Evolutionary conservation across 1,284 basidiomycete genomes (phyloP).

Genomic region (Fomitopsis pinicola): DNA sequence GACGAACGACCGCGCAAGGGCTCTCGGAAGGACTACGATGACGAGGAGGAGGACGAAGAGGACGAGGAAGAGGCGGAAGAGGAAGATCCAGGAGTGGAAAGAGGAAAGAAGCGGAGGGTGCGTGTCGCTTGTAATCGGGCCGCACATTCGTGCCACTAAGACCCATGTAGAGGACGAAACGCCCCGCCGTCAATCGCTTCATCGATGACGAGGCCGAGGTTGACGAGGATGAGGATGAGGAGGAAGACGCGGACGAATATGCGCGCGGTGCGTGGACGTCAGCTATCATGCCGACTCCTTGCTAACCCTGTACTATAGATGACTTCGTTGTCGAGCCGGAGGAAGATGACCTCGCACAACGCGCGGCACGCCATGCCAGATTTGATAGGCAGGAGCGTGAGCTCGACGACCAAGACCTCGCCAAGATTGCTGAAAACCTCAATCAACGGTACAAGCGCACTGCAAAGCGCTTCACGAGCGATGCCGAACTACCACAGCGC

Average conservation of each 20-base stretch:
- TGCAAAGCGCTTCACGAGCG: slow-evolving; percentile 76
- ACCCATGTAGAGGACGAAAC: slow-evolving; percentile 55
- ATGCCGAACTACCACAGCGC: slow-evolving; percentile 93
- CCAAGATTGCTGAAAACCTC: slow-evolving; percentile 83
- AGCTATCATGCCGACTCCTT: neutral
- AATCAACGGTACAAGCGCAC: slow-evolving; percentile 77
- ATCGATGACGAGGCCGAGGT: slow-evolving; percentile 95
- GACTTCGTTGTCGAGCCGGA: slow-evolving; percentile 81
- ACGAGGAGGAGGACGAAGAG: slow-evolving; percentile 52
- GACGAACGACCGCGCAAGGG: slow-evolving; percentile 24
- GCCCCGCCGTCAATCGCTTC: slow-evolving; percentile 72
- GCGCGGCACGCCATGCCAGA: slow-evolving; percentile 69
- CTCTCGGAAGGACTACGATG: slow-evolving; percentile 33
- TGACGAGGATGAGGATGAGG: slow-evolving; percentile 92
- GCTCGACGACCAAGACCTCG: slow-evolving; percentile 80
- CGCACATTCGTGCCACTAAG: slow-evolving; percentile 21
- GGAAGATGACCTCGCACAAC: slow-evolving; percentile 62
- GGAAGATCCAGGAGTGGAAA: slow-evolving; percentile 34
- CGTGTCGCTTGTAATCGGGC: slow-evolving; percentile 8
- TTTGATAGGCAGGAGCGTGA: slow-evolving; percentile 76
- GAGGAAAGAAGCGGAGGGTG: slow-evolving; percentile 57
- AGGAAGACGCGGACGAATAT: slow-evolving; percentile 87
- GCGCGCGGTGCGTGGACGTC: slow-evolving; percentile 53
- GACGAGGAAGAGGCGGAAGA: slow-evolving; percentile 39
- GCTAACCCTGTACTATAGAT: slow-evolving; percentile 35